A percentile compares a stretch with the other conserved stretches of the same genome.
Conservation (phyloP, 352 stramenopile genomes). For the Phytophthora sp. region DNA sequence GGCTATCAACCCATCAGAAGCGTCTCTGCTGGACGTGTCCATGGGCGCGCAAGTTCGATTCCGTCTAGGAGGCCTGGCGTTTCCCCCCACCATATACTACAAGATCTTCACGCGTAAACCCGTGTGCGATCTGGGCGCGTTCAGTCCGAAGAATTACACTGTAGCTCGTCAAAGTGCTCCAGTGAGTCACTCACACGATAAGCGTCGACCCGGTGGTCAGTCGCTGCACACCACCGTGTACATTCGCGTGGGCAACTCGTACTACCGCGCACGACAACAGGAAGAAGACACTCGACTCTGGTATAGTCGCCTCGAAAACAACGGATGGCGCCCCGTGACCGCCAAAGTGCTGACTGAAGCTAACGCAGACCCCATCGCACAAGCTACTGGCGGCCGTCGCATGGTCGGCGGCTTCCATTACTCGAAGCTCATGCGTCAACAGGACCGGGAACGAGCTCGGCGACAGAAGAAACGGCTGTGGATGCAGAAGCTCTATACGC, state of each 20-base stretch:
- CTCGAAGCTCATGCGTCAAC: slow-evolving; percentile 55
- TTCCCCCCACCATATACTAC: slow-evolving; percentile 95
- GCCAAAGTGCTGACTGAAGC: slow-evolving; percentile 77
- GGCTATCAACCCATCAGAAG: slow-evolving; percentile 86
- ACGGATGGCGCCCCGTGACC: slow-evolving; percentile 90
- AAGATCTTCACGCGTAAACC: slow-evolving; percentile 91
- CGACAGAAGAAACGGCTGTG: slow-evolving; percentile 76
- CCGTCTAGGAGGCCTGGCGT: slow-evolving; percentile 83
- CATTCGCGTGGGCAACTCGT: slow-evolving; percentile 79
- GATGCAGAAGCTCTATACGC: slow-evolving; percentile 83
- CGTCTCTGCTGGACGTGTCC: slow-evolving; percentile 77
- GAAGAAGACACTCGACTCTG: slow-evolving; percentile 68
- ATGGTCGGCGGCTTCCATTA: slow-evolving; percentile 45
- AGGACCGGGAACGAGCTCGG: slow-evolving; percentile 57
- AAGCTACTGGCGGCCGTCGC: slow-evolving; percentile 50
- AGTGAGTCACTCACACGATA: slow-evolving; percentile 30
- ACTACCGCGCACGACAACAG: slow-evolving; percentile 64
- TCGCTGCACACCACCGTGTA: slow-evolving; percentile 37
- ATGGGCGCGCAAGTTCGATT: slow-evolving; percentile 88
- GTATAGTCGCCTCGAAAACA: slow-evolving; percentile 92
- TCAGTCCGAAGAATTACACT: slow-evolving; percentile 91
- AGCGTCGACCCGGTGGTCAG: slow-evolving; percentile 17
- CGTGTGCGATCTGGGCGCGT: slow-evolving; percentile 90
- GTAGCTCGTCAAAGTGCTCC: slow-evolving; percentile 45
- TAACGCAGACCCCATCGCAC: slow-evolving; percentile 58